Conservation (phyloP, 495 filamentous ascomycete genomes). For the Aspergillus saccharolyticus region DNA sequence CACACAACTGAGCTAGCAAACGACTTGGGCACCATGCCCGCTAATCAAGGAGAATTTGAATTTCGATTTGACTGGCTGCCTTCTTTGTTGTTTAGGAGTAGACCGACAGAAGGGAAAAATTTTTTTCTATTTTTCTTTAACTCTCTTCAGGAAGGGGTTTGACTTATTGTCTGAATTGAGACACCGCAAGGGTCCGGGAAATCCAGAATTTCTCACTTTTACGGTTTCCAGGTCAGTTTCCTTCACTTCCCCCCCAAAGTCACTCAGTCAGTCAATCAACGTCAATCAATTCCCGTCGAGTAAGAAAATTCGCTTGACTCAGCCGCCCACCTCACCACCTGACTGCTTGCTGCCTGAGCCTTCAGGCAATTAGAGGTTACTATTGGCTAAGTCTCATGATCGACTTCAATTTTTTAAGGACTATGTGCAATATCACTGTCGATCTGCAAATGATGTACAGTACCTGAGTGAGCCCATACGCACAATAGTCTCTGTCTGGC, state of each 20-base stretch:
- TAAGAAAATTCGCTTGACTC: not conserved
- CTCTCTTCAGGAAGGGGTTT: not conserved
- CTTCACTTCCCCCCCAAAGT: not conserved
- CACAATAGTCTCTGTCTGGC: not conserved
- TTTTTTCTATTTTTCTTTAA: not conserved
- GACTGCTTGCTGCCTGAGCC: not conserved
- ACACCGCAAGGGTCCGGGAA: not conserved
- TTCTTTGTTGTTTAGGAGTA: not conserved
- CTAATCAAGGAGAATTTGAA: constrained; percentile 2
- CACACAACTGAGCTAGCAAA: constrained; percentile 17
- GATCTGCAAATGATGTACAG: not conserved
- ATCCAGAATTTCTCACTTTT: not conserved
- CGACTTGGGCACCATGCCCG: constrained; percentile 41
- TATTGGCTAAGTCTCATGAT: too few relatives aligned
- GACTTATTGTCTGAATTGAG: not conserved
- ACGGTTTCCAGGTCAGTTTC: too few relatives aligned
- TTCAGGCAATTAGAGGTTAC: not conserved
- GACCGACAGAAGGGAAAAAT: not conserved
- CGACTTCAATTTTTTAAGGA: too few relatives aligned
- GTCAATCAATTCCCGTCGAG: not conserved
- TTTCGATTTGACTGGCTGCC: not conserved
- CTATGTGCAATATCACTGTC: not conserved
- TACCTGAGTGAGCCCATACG: not conserved
- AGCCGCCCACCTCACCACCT: not conserved
- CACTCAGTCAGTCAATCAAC: not conserved